Evolutionary conservation across 257 asterid genomes (phyloP).

Genomic region (Solanum tacnaense): DNA sequence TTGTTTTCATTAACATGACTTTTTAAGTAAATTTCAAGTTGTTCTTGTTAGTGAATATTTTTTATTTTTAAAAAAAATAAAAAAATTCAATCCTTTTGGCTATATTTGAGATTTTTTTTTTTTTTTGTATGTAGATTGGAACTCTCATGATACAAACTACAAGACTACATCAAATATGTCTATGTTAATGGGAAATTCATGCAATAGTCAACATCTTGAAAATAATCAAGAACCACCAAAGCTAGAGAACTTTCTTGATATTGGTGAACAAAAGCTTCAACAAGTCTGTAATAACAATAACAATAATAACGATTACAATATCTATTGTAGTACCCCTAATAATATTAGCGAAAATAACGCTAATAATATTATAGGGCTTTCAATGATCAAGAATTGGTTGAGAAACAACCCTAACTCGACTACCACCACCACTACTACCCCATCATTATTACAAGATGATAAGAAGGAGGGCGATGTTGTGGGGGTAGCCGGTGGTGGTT

Average conservation of each 20-base stretch:
- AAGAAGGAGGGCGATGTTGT: slow-evolving; percentile 5
- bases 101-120: not conserved
- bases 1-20: too few relatives aligned
- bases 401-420: slow-evolving; percentile 32
- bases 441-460: not conserved
- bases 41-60: not conserved
- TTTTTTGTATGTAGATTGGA: slow-evolving; percentile 39
- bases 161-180: slow-evolving; percentile 11
- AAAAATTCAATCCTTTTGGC: not conserved
- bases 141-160: slow-evolving; percentile 11
- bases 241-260: slow-evolving; percentile 57
- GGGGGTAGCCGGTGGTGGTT: not conserved
- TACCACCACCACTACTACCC: not conserved
- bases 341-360: not conserved
- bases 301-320: not conserved
- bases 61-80: too few relatives aligned
- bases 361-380: slow-evolving; percentile 40
- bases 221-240: slow-evolving; percentile 39
- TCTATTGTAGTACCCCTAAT: not conserved
- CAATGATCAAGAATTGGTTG: slow-evolving; percentile 82
- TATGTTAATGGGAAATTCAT: slow-evolving; percentile 15
- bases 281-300: not conserved
- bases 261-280: slow-evolving; percentile 11
- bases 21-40: too few relatives aligned
- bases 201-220: slow-evolving; percentile 20